Percentiles rank a stretch among this genome's conserved stretches.
Evolutionary conservation across 2,329 filamentous ascomycete species (phyloP).

Genomic region (Phialophora chinensis): DNA sequence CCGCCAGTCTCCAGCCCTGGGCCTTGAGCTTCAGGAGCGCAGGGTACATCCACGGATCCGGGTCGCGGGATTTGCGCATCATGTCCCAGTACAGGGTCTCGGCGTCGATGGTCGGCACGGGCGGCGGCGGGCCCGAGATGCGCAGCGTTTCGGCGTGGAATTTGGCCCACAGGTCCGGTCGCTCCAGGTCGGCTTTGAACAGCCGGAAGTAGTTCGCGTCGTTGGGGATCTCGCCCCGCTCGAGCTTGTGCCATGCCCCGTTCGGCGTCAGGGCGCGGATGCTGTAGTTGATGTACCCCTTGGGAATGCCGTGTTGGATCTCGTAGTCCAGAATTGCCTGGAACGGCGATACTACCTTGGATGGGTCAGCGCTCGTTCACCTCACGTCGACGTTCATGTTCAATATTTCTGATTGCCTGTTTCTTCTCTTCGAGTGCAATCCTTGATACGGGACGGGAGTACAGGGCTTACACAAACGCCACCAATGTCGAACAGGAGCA

Average conservation of each 20-base stretch:
- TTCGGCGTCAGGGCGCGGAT: conserved; percentile 78
- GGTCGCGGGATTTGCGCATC: conserved; percentile 74
- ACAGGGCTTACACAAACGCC: conserved; percentile 88
- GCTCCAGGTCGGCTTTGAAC: conserved; percentile 76
- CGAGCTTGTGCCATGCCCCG: conserved; percentile 87
- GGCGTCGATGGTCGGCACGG: conserved; percentile 74
- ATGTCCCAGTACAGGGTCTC: conserved; percentile 86
- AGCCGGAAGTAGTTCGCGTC: conserved; percentile 75
- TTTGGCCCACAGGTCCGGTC: conserved; percentile 69
- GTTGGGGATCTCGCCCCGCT: conserved; percentile 80
- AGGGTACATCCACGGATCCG: conserved; percentile 88
- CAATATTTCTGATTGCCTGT: background rate
- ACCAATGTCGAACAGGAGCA: conserved; percentile 91
- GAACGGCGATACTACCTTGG: conserved; percentile 85
- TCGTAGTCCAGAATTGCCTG: conserved; percentile 94
- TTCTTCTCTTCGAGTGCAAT: background rate
- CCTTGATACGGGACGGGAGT: background rate
- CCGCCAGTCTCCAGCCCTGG: conserved; percentile 75
- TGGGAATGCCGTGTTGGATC: conserved; percentile 73
- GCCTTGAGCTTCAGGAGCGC: conserved; percentile 73
- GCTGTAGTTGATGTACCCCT: conserved; percentile 89
- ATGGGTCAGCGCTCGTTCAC: background rate
- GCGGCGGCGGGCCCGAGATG: conserved; percentile 59
- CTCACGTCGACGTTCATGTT: background rate
- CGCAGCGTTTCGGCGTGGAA: conserved; percentile 54